Evolutionary conservation across 441 rosid genomes (phyloP).

Genomic region (Breynia disticha): DNA sequence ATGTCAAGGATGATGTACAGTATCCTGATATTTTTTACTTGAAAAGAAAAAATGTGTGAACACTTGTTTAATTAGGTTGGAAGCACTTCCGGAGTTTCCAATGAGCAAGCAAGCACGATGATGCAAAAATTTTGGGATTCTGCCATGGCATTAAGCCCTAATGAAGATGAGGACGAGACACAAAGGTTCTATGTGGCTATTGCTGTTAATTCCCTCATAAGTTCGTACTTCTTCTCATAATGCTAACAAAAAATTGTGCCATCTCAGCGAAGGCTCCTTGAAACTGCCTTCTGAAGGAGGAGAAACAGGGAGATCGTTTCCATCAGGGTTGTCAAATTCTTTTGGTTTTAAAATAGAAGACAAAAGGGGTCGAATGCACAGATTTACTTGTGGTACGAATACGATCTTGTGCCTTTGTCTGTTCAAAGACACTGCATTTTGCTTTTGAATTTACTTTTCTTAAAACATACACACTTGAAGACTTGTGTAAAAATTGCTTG

Average conservation of each 20-base stretch:
- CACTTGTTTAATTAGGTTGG: slow-evolving; percentile 48
- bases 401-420: slow-evolving; percentile 12
- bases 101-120: slow-evolving; percentile 70
- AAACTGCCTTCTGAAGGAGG: slow-evolving; percentile 68
- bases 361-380: slow-evolving; percentile 75
- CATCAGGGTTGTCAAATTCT: slow-evolving; percentile 29
- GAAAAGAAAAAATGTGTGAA: too few relatives aligned
- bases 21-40: too few relatives aligned
- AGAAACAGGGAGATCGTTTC: slow-evolving; percentile 56
- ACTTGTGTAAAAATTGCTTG: too few relatives aligned
- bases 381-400: slow-evolving; percentile 86
- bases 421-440: background rate
- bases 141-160: slow-evolving; percentile 67
- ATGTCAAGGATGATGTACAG: background rate
- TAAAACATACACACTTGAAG: too few relatives aligned
- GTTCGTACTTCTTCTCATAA: slow-evolving; percentile 1
- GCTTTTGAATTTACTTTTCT: background rate
- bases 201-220: slow-evolving; percentile 7
- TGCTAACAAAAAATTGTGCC: slow-evolving; percentile 13
- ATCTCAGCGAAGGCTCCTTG: slow-evolving; percentile 70
- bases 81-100: slow-evolving; percentile 51
- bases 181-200: slow-evolving; percentile 40
- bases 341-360: slow-evolving; percentile 88
- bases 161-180: slow-evolving; percentile 77
- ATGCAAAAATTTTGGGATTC: slow-evolving; percentile 99